These are phyloP conservation scores for Solanum ossicruentum DNA, from an alignment of 257 asterid genomes.

Conservation along the genomic window DNA sequence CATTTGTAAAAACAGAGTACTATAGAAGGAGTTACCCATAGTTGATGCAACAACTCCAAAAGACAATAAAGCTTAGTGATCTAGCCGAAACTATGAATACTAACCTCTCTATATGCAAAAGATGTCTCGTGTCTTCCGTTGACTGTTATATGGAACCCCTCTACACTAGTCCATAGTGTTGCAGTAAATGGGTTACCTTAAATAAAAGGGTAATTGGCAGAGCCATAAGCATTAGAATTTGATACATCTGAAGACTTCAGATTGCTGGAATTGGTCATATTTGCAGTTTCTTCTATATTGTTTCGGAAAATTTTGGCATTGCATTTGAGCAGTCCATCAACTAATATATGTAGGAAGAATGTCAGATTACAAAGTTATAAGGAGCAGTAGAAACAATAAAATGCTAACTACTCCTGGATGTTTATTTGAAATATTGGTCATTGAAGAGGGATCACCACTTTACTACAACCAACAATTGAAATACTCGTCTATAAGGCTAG, in stretches of 20 bases:
- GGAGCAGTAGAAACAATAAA: background rate
- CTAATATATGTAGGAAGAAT: slow-evolving; percentile 23
- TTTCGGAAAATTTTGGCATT: slow-evolving; percentile 32
- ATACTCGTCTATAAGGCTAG: background rate
- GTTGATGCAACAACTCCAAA: background rate
- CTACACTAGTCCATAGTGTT: slow-evolving; percentile 78
- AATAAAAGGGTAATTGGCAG: slow-evolving; percentile 46
- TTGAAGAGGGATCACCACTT: background rate
- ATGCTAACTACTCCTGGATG: background rate
- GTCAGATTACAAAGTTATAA: background rate
- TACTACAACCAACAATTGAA: background rate
- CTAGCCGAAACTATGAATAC: background rate
- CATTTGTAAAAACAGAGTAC: slow-evolving; percentile 8
- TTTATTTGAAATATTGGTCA: background rate
- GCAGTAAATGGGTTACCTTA: slow-evolving; percentile 86
- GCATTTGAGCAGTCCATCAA: slow-evolving; percentile 82
- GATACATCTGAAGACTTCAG: slow-evolving; percentile 33
- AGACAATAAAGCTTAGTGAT: background rate
- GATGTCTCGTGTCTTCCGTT: slow-evolving; percentile 97
- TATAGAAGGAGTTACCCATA: background rate
- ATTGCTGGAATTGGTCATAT: slow-evolving; percentile 24
- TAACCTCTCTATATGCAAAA: slow-evolving; percentile 65
- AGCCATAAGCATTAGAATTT: slow-evolving; percentile 29
- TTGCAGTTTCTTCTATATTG: slow-evolving; percentile 17
- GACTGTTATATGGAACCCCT: slow-evolving; percentile 91